Conservation (phyloP, 1,139 yeast species). For the Candida sp. region DNA sequence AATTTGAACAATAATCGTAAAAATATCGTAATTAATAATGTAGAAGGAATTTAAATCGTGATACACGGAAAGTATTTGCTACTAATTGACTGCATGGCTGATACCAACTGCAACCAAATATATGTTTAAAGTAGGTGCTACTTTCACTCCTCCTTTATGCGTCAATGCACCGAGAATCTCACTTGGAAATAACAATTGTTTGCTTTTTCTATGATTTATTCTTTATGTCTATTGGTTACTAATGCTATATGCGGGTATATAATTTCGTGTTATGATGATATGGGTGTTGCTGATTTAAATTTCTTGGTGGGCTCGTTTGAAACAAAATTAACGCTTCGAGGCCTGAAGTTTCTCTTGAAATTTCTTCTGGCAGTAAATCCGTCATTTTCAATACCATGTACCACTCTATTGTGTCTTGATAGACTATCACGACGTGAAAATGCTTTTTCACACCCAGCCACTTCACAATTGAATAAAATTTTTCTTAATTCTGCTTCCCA, state of each 20-base stretch:
- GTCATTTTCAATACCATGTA: slow-evolving; percentile 24
- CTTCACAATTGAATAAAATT: slow-evolving; percentile 9
- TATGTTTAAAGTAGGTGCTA: no score
- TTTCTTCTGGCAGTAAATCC: not conserved
- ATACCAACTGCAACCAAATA: no score
- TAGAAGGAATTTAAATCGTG: no score
- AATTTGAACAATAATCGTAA: no score
- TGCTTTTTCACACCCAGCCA: slow-evolving; percentile 39
- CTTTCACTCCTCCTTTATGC: no score
- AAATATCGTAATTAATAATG: no score
- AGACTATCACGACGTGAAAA: slow-evolving; percentile 56
- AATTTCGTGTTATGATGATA: not conserved
- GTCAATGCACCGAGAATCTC: no score
- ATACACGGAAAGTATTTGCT: no score
- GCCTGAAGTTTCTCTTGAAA: not conserved
- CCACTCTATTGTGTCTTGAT: slow-evolving; percentile 47
- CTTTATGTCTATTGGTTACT: no score
- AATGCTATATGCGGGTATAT: not conserved
- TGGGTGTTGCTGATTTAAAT: not conserved
- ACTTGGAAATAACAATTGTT: no score
- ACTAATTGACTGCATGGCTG: no score
- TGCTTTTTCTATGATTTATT: no score
- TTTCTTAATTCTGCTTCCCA: slow-evolving; percentile 7
- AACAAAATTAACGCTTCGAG: not conserved
- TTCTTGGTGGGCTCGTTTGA: not conserved